Evolutionary conservation across 352 stramenopile genomes (phyloP).

Genomic region (Phytophthora lateralis): DNA sequence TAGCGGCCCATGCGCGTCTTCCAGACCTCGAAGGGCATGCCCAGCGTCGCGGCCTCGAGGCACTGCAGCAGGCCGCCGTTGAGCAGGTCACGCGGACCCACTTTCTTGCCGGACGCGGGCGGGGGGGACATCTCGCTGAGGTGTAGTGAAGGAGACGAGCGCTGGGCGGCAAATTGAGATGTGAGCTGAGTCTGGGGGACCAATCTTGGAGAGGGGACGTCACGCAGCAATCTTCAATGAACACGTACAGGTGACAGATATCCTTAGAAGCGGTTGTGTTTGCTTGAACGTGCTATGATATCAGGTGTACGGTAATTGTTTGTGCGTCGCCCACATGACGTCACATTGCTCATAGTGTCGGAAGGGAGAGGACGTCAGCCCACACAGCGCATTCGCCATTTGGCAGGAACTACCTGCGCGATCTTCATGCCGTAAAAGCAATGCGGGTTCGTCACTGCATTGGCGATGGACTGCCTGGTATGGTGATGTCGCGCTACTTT

Average conservation of each 20-base stretch:
- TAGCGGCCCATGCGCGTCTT: slow-evolving; percentile 93
- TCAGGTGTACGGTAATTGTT: neutral
- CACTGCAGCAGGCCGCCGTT: slow-evolving; percentile 88
- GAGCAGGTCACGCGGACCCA: slow-evolving; percentile 75
- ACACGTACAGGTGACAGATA: slow-evolving; percentile 5
- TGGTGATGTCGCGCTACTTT: no score
- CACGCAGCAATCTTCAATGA: slow-evolving; percentile 9
- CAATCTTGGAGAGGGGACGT: slow-evolving; percentile 6
- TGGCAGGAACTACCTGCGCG: neutral
- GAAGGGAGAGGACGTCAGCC: slow-evolving; percentile 6
- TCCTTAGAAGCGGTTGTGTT: slow-evolving; percentile 1
- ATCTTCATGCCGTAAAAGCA: no score
- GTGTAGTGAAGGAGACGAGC: neutral
- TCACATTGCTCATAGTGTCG: slow-evolving; percentile 17
- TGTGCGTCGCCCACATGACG: slow-evolving; percentile 22
- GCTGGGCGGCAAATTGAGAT: slow-evolving; percentile 18
- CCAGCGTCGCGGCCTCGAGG: slow-evolving; percentile 87
- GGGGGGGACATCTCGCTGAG: slow-evolving; percentile 40
- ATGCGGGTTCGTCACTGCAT: no score
- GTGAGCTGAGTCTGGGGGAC: slow-evolving; percentile 15
- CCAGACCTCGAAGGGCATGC: slow-evolving; percentile 94
- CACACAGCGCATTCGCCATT: neutral
- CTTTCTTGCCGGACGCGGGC: slow-evolving; percentile 77
- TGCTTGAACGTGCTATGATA: slow-evolving; percentile 1
- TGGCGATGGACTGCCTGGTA: no score